Conservation (phyloP, 768 basidiomycete genomes). For the Mycena chlorophos region DNA sequence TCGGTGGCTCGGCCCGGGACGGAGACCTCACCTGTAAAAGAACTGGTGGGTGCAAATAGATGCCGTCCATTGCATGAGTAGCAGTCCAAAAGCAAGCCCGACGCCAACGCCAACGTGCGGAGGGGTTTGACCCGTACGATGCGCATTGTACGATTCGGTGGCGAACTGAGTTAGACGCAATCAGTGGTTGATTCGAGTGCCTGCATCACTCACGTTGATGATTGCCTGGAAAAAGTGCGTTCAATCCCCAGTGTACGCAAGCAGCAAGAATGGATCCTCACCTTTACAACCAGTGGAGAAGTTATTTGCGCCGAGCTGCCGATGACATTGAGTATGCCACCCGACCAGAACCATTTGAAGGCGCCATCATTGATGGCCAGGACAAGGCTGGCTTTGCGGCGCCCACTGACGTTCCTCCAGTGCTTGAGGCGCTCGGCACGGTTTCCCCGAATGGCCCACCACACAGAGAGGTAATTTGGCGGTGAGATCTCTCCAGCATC, state of each 20-base stretch:
- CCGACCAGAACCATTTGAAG: slow-evolving; percentile 77
- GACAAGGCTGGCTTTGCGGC: slow-evolving; percentile 59
- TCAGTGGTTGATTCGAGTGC: background rate
- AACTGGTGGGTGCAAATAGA: slow-evolving; percentile 78
- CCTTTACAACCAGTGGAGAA: slow-evolving; percentile 78
- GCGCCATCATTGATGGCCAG: slow-evolving; percentile 77
- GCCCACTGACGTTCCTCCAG: slow-evolving; percentile 68
- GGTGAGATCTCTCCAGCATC: slow-evolving; percentile 64
- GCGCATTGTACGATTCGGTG: slow-evolving; percentile 56
- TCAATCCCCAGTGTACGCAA: background rate
- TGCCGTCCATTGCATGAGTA: slow-evolving; percentile 64
- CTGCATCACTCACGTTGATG: slow-evolving; percentile 7
- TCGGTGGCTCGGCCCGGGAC: background rate
- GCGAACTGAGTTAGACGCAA: slow-evolving; percentile 75
- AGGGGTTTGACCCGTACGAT: slow-evolving; percentile 34
- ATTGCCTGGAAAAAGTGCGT: slow-evolving; percentile 11
- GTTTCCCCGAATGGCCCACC: slow-evolving; percentile 63
- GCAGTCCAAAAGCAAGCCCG: slow-evolving; percentile 71
- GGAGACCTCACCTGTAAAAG: slow-evolving; percentile 50
- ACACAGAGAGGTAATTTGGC: slow-evolving; percentile 47
- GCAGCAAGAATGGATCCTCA: slow-evolving; percentile 26
- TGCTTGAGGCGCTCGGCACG: slow-evolving; percentile 55
- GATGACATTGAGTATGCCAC: slow-evolving; percentile 58
- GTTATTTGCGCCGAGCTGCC: slow-evolving; percentile 73
- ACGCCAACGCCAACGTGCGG: slow-evolving; percentile 58